phyloP scores from a whole-genome alignment of 2,329 filamentous ascomycete species.

The Byssochlamys sp. region DNA sequence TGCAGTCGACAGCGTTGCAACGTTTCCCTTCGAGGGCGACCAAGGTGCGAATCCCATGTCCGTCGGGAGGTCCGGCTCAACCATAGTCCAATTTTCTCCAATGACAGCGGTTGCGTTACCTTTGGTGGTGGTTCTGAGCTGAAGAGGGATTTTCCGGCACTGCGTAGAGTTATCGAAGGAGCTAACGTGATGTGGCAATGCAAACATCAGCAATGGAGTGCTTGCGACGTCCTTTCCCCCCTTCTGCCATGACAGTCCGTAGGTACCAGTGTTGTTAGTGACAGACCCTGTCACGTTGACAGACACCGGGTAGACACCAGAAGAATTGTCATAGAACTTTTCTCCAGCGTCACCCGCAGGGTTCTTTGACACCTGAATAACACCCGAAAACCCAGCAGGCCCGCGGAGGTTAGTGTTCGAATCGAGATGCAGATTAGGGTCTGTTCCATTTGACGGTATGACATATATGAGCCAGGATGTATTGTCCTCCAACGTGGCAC shows the following conservation, averaged over 20 bases:
- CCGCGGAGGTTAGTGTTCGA: constrained; percentile 59
- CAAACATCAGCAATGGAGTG: constrained; percentile 65
- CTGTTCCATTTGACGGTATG: constrained; percentile 47
- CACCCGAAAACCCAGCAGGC: constrained; percentile 60
- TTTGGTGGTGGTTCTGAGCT: constrained; percentile 74
- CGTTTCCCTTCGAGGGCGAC: constrained; percentile 43
- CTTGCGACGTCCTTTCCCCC: constrained; percentile 51
- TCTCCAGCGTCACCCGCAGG: constrained; percentile 51
- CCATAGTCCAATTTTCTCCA: constrained; percentile 66
- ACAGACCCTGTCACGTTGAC: constrained; percentile 55
- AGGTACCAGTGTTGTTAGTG: constrained; percentile 53
- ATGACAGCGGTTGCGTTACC: constrained; percentile 65
- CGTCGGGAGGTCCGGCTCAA: constrained; percentile 62
- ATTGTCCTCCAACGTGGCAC: constrained; percentile 60
- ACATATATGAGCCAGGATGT: constrained; percentile 74
- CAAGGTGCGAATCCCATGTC: constrained; percentile 72
- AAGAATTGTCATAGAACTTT: constrained; percentile 61
- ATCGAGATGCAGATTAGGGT: constrained; percentile 58
- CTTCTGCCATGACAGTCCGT: constrained; percentile 65
- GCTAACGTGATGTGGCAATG: constrained; percentile 72
- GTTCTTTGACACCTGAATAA: constrained; percentile 75
- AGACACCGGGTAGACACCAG: constrained; percentile 62
- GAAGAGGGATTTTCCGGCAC: constrained; percentile 43
- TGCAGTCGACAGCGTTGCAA: constrained; percentile 32
- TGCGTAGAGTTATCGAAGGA: constrained; percentile 57